Conservation (phyloP, 768 basidiomycete species). For the Psilocybe cyanescens region DNA sequence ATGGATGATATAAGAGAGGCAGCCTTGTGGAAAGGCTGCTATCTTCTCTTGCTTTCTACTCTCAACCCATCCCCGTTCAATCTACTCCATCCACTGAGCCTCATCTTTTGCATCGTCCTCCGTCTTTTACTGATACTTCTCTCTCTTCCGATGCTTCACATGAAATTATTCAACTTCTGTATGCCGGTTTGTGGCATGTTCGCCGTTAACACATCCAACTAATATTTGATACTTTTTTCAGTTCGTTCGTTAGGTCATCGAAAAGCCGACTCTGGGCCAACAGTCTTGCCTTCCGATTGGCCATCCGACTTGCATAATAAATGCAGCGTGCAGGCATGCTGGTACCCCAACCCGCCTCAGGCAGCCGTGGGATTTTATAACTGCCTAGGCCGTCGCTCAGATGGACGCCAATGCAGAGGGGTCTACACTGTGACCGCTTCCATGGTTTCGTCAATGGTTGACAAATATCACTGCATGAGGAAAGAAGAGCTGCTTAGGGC, state of each 20-base stretch:
- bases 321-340: slow-evolving; percentile 30
- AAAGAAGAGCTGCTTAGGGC: background rate
- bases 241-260: slow-evolving; percentile 8
- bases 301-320: slow-evolving; percentile 30
- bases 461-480: slow-evolving; percentile 5
- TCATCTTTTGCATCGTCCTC: background rate
- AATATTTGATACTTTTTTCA: background rate
- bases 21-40: background rate
- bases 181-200: background rate
- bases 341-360: slow-evolving; percentile 33
- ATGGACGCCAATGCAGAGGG: slow-evolving; percentile 25
- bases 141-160: background rate
- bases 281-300: slow-evolving; percentile 22
- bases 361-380: slow-evolving; percentile 30
- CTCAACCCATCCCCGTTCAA: background rate
- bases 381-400: slow-evolving; percentile 23
- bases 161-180: slow-evolving; percentile 3
- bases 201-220: background rate
- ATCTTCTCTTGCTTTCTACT: background rate
- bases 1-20: background rate
- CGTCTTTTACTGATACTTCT: background rate
- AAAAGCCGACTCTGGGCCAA: slow-evolving; percentile 9
- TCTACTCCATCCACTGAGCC: background rate
- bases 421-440: slow-evolving; percentile 18
- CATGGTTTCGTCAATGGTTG: slow-evolving; percentile 3